Percentiles rank a stretch among this genome's conserved stretches.
Evolutionary conservation across 2,329 filamentous ascomycete species (phyloP).

Genomic region (Aspergillus sp.): DNA sequence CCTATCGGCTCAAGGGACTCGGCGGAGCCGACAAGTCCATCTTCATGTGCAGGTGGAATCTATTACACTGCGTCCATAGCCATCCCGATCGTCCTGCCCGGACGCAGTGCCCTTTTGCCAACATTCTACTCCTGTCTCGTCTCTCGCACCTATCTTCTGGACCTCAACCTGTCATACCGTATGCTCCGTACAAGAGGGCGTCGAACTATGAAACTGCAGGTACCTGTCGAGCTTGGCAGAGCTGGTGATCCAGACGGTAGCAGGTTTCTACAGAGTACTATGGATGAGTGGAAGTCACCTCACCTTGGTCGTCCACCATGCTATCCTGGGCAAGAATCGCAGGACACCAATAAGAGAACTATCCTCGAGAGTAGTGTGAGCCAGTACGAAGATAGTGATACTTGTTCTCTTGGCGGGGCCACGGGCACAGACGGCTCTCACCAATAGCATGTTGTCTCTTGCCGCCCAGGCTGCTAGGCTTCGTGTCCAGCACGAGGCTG

Average conservation of each 20-base stretch:
- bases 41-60: neutral
- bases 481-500: too few species aligned
- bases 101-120: slow-evolving; percentile 53
- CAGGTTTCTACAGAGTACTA: neutral
- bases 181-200: slow-evolving; percentile 20
- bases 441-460: too few species aligned
- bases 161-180: slow-evolving; percentile 56
- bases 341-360: too few species aligned
- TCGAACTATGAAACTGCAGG: neutral
- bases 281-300: neutral
- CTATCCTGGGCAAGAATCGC: neutral
- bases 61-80: slow-evolving; percentile 1
- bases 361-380: too few species aligned
- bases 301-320: neutral
- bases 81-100: neutral
- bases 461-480: too few species aligned
- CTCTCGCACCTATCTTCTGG: slow-evolving; percentile 60
- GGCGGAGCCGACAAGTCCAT: neutral
- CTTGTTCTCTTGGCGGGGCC: too few species aligned
- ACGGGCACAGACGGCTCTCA: too few species aligned
- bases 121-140: slow-evolving; percentile 67
- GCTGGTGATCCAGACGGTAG: neutral
- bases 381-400: too few species aligned
- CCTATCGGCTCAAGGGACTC: too few species aligned
- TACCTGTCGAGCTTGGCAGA: neutral